phyloP scores from a whole-genome alignment of 495 filamentous ascomycete species.

The Saxophila tyrrhenica region DNA sequence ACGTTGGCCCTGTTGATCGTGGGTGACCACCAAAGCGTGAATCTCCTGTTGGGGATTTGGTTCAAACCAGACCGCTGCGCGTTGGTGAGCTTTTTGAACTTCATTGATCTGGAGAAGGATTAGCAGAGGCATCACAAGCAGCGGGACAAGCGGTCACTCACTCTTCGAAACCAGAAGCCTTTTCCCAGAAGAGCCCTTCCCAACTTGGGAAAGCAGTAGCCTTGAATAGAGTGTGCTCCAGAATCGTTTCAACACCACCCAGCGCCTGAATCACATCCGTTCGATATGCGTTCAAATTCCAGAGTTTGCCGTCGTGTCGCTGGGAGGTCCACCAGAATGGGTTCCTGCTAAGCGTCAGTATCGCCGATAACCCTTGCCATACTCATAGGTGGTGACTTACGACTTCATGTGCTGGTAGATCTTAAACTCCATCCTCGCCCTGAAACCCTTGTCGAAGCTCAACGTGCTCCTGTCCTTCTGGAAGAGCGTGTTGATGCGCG shows the following conservation, averaged over 20 bases:
- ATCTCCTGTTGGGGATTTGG: constrained; percentile 98
- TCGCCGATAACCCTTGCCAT: neutral
- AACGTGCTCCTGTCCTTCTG: constrained; percentile 97
- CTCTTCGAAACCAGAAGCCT: constrained; percentile 36
- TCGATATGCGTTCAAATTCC: constrained; percentile 96
- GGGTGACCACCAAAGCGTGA: constrained; percentile 95
- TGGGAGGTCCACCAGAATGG: constrained; percentile 99
- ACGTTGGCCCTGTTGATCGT: constrained; percentile 64
- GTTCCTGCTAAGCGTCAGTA: constrained; percentile 36
- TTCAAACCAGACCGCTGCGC: constrained; percentile 97
- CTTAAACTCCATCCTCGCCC: constrained; percentile 93
- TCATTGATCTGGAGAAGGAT: constrained; percentile 45
- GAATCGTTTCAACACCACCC: constrained; percentile 98
- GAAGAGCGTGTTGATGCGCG: constrained; percentile 98
- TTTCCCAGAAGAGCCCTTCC: constrained; percentile 99
- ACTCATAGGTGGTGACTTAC: neutral
- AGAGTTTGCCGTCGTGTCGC: constrained; percentile 93
- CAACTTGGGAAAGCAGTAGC: constrained; percentile 97
- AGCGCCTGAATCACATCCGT: constrained; percentile 98
- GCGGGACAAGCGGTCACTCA: too few species aligned
- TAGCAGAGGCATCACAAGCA: constrained; percentile 9
- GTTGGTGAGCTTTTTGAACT: constrained; percentile 99
- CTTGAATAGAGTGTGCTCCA: constrained; percentile 97
- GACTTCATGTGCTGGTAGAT: constrained; percentile 94
- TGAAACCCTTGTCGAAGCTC: constrained; percentile 98